These are phyloP conservation scores for Dipteronia sinensis DNA, from an alignment of 345 rosid species.

Conservation along the genomic window DNA sequence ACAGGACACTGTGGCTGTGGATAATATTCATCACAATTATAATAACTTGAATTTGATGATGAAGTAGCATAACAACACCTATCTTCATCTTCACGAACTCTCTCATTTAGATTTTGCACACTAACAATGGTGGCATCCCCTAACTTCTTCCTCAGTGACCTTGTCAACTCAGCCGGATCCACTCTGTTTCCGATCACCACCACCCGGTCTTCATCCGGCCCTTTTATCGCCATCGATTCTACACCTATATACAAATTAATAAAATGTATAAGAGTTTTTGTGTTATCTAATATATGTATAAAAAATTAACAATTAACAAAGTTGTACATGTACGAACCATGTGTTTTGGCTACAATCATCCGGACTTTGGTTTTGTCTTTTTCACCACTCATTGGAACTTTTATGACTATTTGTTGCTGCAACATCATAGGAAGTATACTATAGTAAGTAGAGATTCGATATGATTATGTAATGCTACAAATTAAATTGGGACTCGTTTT, in stretches of 20 bases:
- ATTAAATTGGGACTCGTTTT: too few species aligned
- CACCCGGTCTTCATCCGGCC: constrained; percentile 6
- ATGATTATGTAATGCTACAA: too few species aligned
- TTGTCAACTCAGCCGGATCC: constrained; percentile 19
- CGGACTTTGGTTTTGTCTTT: constrained; percentile 28
- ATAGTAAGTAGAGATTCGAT: not conserved
- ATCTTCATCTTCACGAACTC: not conserved
- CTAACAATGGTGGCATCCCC: constrained; percentile 6
- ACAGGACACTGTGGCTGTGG: not conserved
- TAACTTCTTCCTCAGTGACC: not conserved
- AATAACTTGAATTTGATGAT: not conserved
- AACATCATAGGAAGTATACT: not conserved
- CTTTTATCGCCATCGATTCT: not conserved
- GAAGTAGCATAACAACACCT: not conserved
- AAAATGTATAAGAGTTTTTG: too few species aligned
- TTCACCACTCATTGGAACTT: constrained; percentile 24
- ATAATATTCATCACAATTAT: not conserved
- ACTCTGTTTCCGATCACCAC: constrained; percentile 9
- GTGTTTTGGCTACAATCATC: constrained; percentile 23
- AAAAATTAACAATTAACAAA: too few species aligned
- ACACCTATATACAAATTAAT: not conserved
- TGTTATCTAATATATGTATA: too few species aligned
- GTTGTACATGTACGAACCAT: not conserved
- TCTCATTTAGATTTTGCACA: constrained; percentile 5
- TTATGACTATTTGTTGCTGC: constrained; percentile 35